Conservation (phyloP, 345 rosid genomes). For the Microthlaspi erraticum region DNA sequence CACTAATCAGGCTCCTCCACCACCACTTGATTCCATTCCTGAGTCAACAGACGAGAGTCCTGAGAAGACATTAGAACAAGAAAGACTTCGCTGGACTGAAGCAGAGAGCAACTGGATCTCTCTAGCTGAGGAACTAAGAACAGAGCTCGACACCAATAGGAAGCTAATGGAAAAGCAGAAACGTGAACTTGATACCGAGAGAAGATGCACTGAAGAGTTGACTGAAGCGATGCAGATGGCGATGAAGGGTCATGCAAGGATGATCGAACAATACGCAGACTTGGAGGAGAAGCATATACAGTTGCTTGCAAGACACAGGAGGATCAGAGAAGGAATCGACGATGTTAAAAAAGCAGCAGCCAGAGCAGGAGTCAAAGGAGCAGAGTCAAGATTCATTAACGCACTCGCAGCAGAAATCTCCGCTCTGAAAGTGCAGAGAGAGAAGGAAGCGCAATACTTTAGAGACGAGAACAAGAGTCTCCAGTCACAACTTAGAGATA, state of each 20-base stretch:
- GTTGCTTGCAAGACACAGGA: slow-evolving; percentile 88
- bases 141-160: slow-evolving; percentile 73
- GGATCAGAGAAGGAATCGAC: slow-evolving; percentile 88
- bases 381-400: slow-evolving; percentile 85
- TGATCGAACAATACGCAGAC: slow-evolving; percentile 97
- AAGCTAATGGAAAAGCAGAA: slow-evolving; percentile 62
- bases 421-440: slow-evolving; percentile 80
- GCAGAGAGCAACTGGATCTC: slow-evolving; percentile 95
- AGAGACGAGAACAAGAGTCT: slow-evolving; percentile 91
- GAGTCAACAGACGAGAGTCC: slow-evolving; percentile 65
- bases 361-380: slow-evolving; percentile 88
- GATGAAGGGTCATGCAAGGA: slow-evolving; percentile 93
- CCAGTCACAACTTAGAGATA: slow-evolving; percentile 87
- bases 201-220: slow-evolving; percentile 82
- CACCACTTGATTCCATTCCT: slow-evolving; percentile 56
- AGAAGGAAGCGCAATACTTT: slow-evolving; percentile 79
- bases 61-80: slow-evolving; percentile 64
- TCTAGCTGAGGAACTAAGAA: slow-evolving; percentile 81
- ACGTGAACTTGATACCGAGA: slow-evolving; percentile 80
- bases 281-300: slow-evolving; percentile 93
- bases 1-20: slow-evolving; percentile 45
- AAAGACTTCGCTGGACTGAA: slow-evolving; percentile 70
- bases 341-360: slow-evolving; percentile 94
- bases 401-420: slow-evolving; percentile 94
- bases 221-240: slow-evolving; percentile 96